Base-by-base conservation (phyloP, 2,329 filamentous ascomycete genomes). In the Ascochyta clinopodiicola region DNA sequence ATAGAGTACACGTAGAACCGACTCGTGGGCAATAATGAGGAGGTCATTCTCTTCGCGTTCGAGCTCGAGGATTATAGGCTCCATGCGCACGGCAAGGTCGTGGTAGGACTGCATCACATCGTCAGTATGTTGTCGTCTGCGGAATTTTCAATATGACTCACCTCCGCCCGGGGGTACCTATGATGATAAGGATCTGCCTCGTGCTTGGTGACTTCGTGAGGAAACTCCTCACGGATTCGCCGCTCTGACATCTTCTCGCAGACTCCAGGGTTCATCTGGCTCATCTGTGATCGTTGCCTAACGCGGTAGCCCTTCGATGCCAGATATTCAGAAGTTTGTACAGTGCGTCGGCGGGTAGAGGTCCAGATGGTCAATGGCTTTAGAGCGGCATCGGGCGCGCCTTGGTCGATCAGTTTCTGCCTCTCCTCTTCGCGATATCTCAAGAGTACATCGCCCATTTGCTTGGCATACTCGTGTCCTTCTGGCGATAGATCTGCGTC, bases 11-110 rank as follows among this genome's bases (percentile, higher is more conserved):
- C 95, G 90, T 42, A 99, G 84, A n/a, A 99, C 95, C 46, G 92
- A 96, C 76, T 99, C 95, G 75, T 99, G 95, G 0, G 95, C 95
- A 64, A 99, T 97, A 71, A 99, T 97, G 48, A 99, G 84, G n/a
- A 99, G 84, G 73, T 99, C 95, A 63, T 96, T 96, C 68, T 97
- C 91, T 78, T 99, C 95, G 38, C 95, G 88, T 79, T 99, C 95
- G 13, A 99, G 85, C 75, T 99, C 95, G 27, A 99, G 85, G 70
- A 99, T 99, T 69, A 99, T 96, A 36, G 95, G 96, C 74, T 99
- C 95, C 42, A 99, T 86, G 21, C 95, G 91, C 56, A 99, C 95
- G n/a, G 95, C 95, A 38, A 99, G 87, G 71, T 99, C 95, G 74
- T 99, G 95, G 76, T 99, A 99, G 8, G 94, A 98, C 90, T 96